Evolutionary conservation across 148 eudicot genomes (phyloP).

Genomic region (Bassia scoparia): DNA sequence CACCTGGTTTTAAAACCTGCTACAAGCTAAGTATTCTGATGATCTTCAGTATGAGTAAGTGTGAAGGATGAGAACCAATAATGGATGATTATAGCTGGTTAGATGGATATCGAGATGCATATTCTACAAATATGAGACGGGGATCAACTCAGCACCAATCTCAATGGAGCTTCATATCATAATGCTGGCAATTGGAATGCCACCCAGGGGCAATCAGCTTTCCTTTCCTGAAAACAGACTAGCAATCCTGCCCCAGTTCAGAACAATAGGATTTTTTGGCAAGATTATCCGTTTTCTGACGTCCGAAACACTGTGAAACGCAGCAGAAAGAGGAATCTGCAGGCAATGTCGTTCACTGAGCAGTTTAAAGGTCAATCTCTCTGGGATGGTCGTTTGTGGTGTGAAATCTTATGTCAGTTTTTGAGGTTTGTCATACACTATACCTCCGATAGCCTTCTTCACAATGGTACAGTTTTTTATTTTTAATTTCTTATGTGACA

Average conservation of each 20-base stretch:
- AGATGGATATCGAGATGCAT: constrained; percentile 72
- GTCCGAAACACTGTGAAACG: constrained; percentile 38
- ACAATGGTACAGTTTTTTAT: neutral
- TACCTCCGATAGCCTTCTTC: neutral
- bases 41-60: constrained; percentile 29
- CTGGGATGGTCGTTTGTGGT: constrained; percentile 76
- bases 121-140: constrained; percentile 40
- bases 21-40: constrained; percentile 41
- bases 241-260: constrained; percentile 38
- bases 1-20: constrained; percentile 79
- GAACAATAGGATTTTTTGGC: constrained; percentile 49
- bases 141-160: constrained; percentile 40
- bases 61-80: constrained; percentile 39
- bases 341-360: constrained; percentile 42
- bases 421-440: constrained; percentile 13
- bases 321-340: constrained; percentile 59
- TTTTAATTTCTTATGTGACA: too few relatives aligned
- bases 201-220: constrained; percentile 50
- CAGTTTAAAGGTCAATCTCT: constrained; percentile 75
- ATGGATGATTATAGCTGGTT: constrained; percentile 94
- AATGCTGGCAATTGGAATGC: constrained; percentile 43
- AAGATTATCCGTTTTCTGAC: constrained; percentile 49
- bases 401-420: constrained; percentile 50
- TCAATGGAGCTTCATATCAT: constrained; percentile 30
- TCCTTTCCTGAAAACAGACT: constrained; percentile 93